Percentiles rank a stretch among this genome's conserved stretches.
These are phyloP conservation scores for Tetrahymena borealis DNA, from an alignment of 73 alveolate genomes.

Conservation along the genomic window DNA sequence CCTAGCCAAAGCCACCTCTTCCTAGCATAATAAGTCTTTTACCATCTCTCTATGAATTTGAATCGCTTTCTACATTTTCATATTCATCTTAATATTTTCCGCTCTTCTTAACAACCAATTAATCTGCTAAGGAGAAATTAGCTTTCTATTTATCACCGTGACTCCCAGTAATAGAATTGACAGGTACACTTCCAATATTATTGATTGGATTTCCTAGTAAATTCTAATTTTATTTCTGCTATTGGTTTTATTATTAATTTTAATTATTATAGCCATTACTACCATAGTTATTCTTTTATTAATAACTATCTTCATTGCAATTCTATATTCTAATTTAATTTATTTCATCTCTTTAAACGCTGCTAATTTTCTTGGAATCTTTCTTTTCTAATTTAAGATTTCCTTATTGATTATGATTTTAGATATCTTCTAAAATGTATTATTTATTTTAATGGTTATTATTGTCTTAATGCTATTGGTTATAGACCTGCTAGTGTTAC, in stretches of 20 bases:
- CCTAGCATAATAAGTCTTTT: not conserved
- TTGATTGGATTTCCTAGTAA: not conserved
- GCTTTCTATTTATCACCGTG: not conserved
- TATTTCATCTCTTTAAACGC: too few relatives aligned
- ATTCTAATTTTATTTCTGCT: not conserved
- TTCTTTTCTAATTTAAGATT: too few relatives aligned
- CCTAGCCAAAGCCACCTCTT: not conserved
- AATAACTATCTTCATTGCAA: not conserved
- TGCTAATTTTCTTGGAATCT: too few relatives aligned
- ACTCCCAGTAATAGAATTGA: not conserved
- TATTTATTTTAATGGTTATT: too few relatives aligned
- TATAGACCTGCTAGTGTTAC: too few relatives aligned
- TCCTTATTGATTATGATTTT: too few relatives aligned
- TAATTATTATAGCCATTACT: not conserved
- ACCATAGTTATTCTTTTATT: not conserved
- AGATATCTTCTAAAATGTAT: too few relatives aligned
- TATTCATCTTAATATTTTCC: not conserved
- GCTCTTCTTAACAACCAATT: not conserved
- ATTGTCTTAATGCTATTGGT: too few relatives aligned
- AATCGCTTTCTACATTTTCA: not conserved
- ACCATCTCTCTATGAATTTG: not conserved
- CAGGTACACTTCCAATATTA: not conserved
- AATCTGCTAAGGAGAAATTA: not conserved
- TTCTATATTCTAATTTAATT: not conserved
- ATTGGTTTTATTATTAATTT: not conserved